phyloP scores from a whole-genome alignment of 2,329 filamentous ascomycete species.

The Cytospora mali region DNA sequence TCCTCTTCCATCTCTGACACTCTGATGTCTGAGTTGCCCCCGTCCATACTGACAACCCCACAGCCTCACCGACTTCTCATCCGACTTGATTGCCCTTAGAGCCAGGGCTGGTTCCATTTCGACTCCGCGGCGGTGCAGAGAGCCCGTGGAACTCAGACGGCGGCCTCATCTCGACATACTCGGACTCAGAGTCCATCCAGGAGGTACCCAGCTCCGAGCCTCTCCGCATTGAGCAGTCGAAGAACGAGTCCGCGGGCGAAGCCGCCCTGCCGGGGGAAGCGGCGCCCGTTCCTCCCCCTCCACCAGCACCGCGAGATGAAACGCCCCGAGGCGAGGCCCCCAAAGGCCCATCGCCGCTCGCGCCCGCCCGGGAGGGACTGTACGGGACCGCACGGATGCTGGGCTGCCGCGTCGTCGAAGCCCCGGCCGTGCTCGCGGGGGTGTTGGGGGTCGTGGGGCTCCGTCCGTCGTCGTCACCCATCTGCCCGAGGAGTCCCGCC shows the following conservation, averaged over 20 bases:
- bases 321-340: background rate
- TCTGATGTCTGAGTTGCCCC: background rate
- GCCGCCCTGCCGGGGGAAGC: background rate
- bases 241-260: conserved; percentile 16
- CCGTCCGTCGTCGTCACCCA: background rate
- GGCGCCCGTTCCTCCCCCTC: background rate
- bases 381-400: background rate
- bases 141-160: conserved; percentile 14
- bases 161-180: background rate
- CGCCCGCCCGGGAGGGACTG: background rate
- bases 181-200: conserved; percentile 5
- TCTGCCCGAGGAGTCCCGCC: conserved; percentile 1
- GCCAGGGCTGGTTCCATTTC: conserved; percentile 13
- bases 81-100: conserved; percentile 8
- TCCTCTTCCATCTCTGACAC: background rate
- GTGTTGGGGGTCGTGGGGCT: background rate
- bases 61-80: background rate
- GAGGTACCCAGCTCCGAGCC: conserved; percentile 7
- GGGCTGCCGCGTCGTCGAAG: background rate
- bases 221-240: conserved; percentile 10
- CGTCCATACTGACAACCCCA: background rate
- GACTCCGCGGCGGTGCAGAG: conserved; percentile 16
- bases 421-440: background rate
- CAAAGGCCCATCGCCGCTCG: background rate
- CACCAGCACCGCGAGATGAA: background rate